Base-by-base conservation (phyloP, 2,329 filamentous ascomycete genomes). In the Exophiala xenobiotica region DNA sequence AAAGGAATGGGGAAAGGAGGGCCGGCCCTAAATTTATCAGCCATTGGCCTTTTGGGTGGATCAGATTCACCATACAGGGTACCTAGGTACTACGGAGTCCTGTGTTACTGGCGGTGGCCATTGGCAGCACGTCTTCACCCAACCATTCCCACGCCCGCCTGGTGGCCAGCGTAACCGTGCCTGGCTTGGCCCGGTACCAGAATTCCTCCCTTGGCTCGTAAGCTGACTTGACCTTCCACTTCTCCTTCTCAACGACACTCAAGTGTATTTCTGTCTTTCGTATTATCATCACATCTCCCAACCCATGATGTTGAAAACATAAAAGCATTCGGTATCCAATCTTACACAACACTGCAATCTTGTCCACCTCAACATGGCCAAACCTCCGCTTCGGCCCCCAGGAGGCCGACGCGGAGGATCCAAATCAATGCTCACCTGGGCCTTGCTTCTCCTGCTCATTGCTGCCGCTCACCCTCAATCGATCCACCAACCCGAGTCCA, bases 331-430 rank as follows among this genome's bases (percentile, higher is more conserved):
- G 11, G 16, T 3, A 11, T 11, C 12, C 29, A 11, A 42, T 24
- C 20, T 22, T n/a, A n/a, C n/a, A n/a, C n/a, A n/a, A n/a, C 43
- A 22, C 51, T 53, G 46, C 38, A 53, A 45, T 37, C 20, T 14
- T 22, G 20, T 20, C 9, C 35, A 19, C n/a, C 33, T 18, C 27
- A 56, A 18, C 45, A 61, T 61, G 60, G 53, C 56, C 47, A 53
- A 50, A 53, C 55, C 53, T 60, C 55, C 55, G 49, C 57, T 48
- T 56, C 57, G 57, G 54, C 61, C 55, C 16, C 52, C 50, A 43
- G 26, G 33, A 29, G 51, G 59, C 53, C 54, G 54, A 37, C 47
- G 52, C 54, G 60, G 55, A 56, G 52, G 54, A 46, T 49, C 55
- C 33, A 60, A 54, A 31, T 50, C 56, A 29, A 54, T 60, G 54